Conservation (phyloP, 106 monocot genomes). For the Alisma plantagoaquatica region DNA sequence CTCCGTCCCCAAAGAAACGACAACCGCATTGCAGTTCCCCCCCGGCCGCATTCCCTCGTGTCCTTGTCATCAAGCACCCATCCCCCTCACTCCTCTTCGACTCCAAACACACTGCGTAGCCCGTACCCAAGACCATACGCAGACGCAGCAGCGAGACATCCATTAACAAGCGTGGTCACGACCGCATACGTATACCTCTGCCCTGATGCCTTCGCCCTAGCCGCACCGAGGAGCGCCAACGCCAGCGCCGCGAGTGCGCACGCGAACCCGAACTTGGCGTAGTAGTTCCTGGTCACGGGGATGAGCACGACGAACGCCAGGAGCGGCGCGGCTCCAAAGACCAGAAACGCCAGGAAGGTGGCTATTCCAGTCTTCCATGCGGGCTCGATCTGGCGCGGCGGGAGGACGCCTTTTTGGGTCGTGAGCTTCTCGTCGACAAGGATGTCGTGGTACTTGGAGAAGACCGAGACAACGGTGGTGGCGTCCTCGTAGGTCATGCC, state of each 20-base stretch:
- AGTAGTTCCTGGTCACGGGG: constrained; percentile 8
- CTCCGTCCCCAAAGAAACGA: no score
- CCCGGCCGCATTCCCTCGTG: no score
- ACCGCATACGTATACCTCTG: constrained; percentile 6
- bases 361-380: neutral
- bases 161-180: constrained; percentile 8
- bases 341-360: constrained; percentile 3
- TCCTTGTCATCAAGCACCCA: no score
- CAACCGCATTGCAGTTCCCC: no score
- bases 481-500: neutral
- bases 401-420: constrained; percentile 1
- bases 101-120: constrained; percentile 4
- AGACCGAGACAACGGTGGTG: neutral
- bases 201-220: constrained; percentile 12
- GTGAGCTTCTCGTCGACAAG: neutral
- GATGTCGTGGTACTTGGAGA: neutral
- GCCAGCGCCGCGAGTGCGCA: constrained; percentile 6
- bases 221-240: constrained; percentile 5
- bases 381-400: neutral
- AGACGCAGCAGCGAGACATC: constrained; percentile 5
- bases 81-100: no score
- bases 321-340: constrained; percentile 11
- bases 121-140: constrained; percentile 10
- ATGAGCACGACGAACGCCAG: constrained; percentile 17
- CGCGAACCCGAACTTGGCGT: constrained; percentile 11